phyloP scores from a whole-genome alignment of 2,329 filamentous ascomycete genomes.

The Rugonectria rugulosa region DNA sequence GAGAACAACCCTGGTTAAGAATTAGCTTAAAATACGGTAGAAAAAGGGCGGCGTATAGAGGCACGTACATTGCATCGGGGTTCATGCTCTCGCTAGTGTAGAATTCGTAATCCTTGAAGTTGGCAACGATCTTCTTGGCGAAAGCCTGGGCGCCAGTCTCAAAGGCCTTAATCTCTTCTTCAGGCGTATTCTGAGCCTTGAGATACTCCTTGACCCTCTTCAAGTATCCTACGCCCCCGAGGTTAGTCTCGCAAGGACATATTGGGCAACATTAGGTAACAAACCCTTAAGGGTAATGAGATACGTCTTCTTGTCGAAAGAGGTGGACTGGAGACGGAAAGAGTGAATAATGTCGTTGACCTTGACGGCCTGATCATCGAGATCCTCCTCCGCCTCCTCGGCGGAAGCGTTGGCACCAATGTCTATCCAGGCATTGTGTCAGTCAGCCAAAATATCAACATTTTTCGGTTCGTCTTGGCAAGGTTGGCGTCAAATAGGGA shows the following conservation, averaged over 20 bases:
- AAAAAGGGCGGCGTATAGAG: neutral
- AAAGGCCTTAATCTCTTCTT: constrained; percentile 77
- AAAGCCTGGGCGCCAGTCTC: constrained; percentile 76
- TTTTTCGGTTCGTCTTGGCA: neutral
- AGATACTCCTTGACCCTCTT: constrained; percentile 82
- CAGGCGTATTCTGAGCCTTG: constrained; percentile 66
- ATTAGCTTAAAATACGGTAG: constrained; percentile 15
- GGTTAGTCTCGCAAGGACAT: constrained; percentile 5
- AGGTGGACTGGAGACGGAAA: constrained; percentile 84
- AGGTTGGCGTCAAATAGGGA: neutral
- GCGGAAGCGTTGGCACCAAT: constrained; percentile 97
- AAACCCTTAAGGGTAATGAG: constrained; percentile 84
- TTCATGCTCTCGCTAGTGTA: constrained; percentile 92
- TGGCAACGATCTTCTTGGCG: constrained; percentile 82
- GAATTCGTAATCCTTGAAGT: constrained; percentile 98
- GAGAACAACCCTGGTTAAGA: constrained; percentile 75
- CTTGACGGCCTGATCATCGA: constrained; percentile 73
- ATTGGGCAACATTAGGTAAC: constrained; percentile 28
- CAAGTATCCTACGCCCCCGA: constrained; percentile 74
- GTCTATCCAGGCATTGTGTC: constrained; percentile 56
- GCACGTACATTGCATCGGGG: constrained; percentile 89
- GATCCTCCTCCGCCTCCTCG: constrained; percentile 80
- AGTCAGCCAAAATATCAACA: constrained; percentile 16
- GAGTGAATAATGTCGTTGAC: constrained; percentile 95
- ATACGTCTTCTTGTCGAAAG: constrained; percentile 89